Percentiles rank a stretch among this genome's conserved stretches.
Conservation (phyloP, 257 asterid species). For the Solanum okadae region DNA sequence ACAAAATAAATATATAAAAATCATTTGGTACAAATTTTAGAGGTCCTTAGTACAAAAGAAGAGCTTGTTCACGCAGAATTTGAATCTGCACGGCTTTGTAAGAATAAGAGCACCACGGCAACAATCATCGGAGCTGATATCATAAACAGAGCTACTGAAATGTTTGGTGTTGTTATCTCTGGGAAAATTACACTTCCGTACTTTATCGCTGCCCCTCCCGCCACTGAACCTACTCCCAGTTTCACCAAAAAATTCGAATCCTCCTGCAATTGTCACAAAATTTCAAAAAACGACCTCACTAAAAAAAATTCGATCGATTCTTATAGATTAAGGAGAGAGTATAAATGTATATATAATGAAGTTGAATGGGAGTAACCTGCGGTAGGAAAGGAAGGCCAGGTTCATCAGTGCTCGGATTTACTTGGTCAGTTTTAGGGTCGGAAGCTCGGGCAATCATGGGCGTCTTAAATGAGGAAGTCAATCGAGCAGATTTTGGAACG, state of each 20-base stretch:
- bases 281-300: neutral
- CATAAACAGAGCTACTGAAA: constrained; percentile 32
- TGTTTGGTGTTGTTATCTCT: constrained; percentile 40
- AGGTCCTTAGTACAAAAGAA: neutral
- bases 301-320: neutral
- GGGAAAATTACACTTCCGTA: constrained; percentile 53
- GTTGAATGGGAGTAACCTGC: constrained; percentile 11
- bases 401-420: neutral
- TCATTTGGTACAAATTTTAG: neutral
- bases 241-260: constrained; percentile 40
- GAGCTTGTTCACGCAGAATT: neutral
- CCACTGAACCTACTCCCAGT: constrained; percentile 50
- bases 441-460: constrained; percentile 6
- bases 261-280: constrained; percentile 20
- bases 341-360: neutral
- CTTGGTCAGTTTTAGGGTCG: constrained; percentile 8
- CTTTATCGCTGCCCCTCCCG: constrained; percentile 60
- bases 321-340: neutral
- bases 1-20: neutral
- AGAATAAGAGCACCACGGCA: constrained; percentile 31
- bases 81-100: constrained; percentile 28
- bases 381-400: constrained; percentile 4
- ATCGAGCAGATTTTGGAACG: neutral
- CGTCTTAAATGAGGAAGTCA: neutral
- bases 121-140: constrained; percentile 39